phyloP scores from a whole-genome alignment of 805 yeast genomes.

The Citeromyces matritensis region DNA sequence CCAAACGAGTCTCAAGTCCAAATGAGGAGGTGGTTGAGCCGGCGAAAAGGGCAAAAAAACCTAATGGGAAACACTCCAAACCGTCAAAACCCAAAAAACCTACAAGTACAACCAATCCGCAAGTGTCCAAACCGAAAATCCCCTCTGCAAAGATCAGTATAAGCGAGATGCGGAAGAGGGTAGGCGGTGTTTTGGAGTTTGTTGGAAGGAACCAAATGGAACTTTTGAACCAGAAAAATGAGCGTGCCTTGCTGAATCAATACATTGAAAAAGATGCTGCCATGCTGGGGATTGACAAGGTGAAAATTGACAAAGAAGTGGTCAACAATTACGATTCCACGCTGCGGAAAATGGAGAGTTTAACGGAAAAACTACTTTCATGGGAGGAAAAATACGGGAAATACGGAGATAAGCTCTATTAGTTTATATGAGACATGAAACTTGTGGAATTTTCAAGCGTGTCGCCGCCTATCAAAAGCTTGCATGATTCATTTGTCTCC shows the following conservation, averaged over 20 bases:
- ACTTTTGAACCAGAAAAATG: constrained; percentile 57
- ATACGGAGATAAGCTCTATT: neutral
- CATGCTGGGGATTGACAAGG: constrained; percentile 6
- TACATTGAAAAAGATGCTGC: constrained; percentile 18
- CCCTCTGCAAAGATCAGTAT: constrained; percentile 67
- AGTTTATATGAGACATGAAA: constrained; percentile 15
- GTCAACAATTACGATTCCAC: constrained; percentile 42
- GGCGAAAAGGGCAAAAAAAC: constrained; percentile 3
- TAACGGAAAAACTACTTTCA: constrained; percentile 51
- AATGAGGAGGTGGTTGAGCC: constrained; percentile 1
- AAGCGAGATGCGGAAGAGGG: constrained; percentile 76
- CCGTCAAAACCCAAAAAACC: constrained; percentile 2
- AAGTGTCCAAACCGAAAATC: constrained; percentile 70
- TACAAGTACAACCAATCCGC: constrained; percentile 28
- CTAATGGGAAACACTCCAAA: constrained; percentile 5
- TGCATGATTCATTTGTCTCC: constrained; percentile 32
- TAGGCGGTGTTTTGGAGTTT: constrained; percentile 84
- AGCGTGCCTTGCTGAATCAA: constrained; percentile 31
- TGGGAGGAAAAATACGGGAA: constrained; percentile 62
- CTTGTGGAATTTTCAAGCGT: constrained; percentile 30
- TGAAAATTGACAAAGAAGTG: constrained; percentile 17
- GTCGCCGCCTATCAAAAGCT: constrained; percentile 75
- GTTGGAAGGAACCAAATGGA: constrained; percentile 79
- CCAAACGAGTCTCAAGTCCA: neutral
- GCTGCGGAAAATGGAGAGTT: constrained; percentile 48